phyloP scores from a whole-genome alignment of 306 rosid genomes.

The Quercus suber region DNA sequence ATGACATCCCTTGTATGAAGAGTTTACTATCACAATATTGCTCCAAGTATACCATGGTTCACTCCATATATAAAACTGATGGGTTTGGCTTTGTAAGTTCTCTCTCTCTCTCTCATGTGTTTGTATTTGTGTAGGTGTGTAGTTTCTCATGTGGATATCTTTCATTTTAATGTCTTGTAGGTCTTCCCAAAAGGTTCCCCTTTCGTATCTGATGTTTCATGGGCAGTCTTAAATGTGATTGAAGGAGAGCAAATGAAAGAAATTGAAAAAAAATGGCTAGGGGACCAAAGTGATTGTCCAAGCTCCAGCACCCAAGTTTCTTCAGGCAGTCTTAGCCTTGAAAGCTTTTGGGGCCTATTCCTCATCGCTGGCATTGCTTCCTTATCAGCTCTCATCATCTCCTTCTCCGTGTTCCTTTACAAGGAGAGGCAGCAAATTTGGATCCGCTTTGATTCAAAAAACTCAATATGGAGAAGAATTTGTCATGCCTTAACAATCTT shows the following conservation, averaged over 20 bases:
- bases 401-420: background rate
- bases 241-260: no score
- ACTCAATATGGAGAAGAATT: slow-evolving; percentile 2
- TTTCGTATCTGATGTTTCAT: no score
- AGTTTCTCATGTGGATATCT: background rate
- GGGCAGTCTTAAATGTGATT: no score
- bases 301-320: no score
- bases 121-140: background rate
- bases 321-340: no score
- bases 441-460: background rate
- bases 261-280: no score
- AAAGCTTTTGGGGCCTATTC: slow-evolving; percentile 48
- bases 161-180: background rate
- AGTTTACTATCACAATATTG: slow-evolving; percentile 29
- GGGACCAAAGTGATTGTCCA: no score
- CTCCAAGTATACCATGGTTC: slow-evolving; percentile 34
- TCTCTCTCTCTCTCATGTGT: background rate
- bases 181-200: no score
- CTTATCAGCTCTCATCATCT: slow-evolving; percentile 27
- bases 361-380: slow-evolving; percentile 40
- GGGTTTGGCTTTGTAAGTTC: slow-evolving; percentile 48
- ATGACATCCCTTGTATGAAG: slow-evolving; percentile 30
- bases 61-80: slow-evolving; percentile 22
- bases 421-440: background rate
- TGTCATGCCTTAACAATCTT: slow-evolving; percentile 7